Base-by-base conservation (phyloP, 768 basidiomycete species). In the Agaricus blazei region DNA sequence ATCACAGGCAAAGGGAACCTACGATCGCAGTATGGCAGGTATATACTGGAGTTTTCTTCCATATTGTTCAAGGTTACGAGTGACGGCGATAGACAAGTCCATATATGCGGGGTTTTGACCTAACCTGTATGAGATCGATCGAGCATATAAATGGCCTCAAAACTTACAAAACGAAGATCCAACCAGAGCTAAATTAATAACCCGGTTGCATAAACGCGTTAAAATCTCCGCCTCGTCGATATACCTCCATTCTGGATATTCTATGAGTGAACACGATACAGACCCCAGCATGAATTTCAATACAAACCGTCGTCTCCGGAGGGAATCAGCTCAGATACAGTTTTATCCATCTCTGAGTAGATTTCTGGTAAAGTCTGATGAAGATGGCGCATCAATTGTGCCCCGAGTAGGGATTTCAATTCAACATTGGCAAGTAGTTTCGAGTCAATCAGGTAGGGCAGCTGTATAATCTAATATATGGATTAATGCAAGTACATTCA, bases 171-270 rank as follows among this genome's bases (percentile, higher is more conserved):
- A 45, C 4, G 14, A 34, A 7, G 41, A 9, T 15, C 62, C 61
- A 44, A 65, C 23, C 11, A 61, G 36, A 12, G 47, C 48, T 31
- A 48, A 57, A 36, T 61, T 61, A 38, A 59, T 36, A 14, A 41
- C 34, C 36, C 42, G 51, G 23, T 28, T 37, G 38, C 48, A 53
- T 34, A 44, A 40, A 15, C 37, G 26, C 28, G 8, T 58, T 29
- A 59, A 51, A 15, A 60, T 28, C 8, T 49, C 26, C 2, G 52
- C 12, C 8, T 58, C 59, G 36, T 62, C 58, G 15, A 60, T 29
- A 41, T 61, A 57, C 45, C 54, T 58, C 63, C 63, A 64, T 28
- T 37, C 59, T 62, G 29, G 6, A 26, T 42, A 19, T 54, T 14
- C 12, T 12, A 34, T 36, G 9, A 48, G 47, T 28, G 12, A 43